Conservation (phyloP, 163 green algal species). For the Scenedesmus sp. region DNA sequence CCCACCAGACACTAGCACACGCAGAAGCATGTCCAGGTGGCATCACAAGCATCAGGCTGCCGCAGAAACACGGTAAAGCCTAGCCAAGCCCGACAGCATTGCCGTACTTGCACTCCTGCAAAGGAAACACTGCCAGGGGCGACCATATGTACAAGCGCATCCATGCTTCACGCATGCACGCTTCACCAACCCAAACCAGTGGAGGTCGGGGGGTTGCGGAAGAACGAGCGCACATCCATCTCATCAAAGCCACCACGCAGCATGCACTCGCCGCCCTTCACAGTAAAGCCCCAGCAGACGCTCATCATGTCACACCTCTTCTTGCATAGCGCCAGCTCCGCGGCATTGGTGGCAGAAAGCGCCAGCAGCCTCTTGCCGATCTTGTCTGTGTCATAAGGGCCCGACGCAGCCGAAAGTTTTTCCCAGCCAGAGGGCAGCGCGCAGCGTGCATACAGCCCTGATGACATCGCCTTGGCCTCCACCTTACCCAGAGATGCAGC, state of each 20-base stretch:
- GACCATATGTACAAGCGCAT: no score
- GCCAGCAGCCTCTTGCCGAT: not conserved
- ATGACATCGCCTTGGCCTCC: constrained; percentile 26
- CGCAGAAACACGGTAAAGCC: no score
- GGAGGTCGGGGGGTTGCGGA: not conserved
- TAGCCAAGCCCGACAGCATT: no score
- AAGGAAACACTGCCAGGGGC: no score
- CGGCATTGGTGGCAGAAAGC: not conserved
- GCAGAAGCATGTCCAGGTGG: no score
- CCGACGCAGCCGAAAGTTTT: not conserved
- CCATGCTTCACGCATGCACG: not conserved
- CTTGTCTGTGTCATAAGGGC: not conserved
- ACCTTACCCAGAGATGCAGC: constrained; percentile 9
- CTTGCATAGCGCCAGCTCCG: not conserved
- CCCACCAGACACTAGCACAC: no score
- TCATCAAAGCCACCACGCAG: constrained; percentile 5
- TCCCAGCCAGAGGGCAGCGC: not conserved
- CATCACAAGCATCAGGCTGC: no score
- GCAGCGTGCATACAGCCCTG: constrained; percentile 34
- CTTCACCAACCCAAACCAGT: constrained; percentile 12
- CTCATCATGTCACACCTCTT: constrained; percentile 3
- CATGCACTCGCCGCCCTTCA: not conserved
- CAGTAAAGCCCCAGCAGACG: constrained; percentile 29
- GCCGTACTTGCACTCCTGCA: no score
- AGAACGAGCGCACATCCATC: constrained; percentile 20